Evolutionary conservation across 2,329 filamentous ascomycete species (phyloP), one percentile per base, ranked within the genome.

Genomic region (Chrysosporium queenslandicum): DNA sequence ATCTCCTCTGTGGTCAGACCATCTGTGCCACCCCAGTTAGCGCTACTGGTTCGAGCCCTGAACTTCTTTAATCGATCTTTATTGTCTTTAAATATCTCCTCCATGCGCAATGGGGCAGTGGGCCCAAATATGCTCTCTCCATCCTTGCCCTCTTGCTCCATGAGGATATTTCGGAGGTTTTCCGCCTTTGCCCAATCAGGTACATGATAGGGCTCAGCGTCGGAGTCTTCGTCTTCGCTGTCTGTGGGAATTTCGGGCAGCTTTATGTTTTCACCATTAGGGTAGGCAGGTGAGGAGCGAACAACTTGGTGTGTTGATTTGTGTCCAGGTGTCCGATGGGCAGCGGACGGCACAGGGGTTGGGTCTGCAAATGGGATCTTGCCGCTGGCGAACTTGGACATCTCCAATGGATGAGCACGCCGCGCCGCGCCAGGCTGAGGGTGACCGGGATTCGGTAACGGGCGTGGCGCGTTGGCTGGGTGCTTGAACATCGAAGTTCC

Each of bases 231-330:
- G 54, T 94, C 87, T 62, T 95, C 90, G 27, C 88, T 89, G 65
- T 98, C 94, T 1, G 92, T 97, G 58, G 89, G 82, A 60, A 98
- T 97, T 60, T 98, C 92, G 0, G 92, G 91, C 2, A 98, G 80
- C 59, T 92, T 85, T 62, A 98, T 96, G 48, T 79, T 80, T 54
- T 98, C 92, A 55, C 90, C 88, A 60, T 88, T 91, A 56, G 85
- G 86, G 70, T 94, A 94, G 49, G 87, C 81, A 1, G 89, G 89
- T 1, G 89, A 94, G 27, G 86, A 84, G 58, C 81, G 78, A 16
- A 78, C 60, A 2, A 61, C 30, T 29, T 47, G 47, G 16, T 57
- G 60, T 14, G 39, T 21, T 41, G 65, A 63, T 50, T 59, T 60
- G 61, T 85, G 78, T 8, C 77, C 81, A 1, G 86, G 83, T 14